Base-by-base conservation (phyloP, 768 basidiomycete species). In the Kwoniella botswanensis region DNA sequence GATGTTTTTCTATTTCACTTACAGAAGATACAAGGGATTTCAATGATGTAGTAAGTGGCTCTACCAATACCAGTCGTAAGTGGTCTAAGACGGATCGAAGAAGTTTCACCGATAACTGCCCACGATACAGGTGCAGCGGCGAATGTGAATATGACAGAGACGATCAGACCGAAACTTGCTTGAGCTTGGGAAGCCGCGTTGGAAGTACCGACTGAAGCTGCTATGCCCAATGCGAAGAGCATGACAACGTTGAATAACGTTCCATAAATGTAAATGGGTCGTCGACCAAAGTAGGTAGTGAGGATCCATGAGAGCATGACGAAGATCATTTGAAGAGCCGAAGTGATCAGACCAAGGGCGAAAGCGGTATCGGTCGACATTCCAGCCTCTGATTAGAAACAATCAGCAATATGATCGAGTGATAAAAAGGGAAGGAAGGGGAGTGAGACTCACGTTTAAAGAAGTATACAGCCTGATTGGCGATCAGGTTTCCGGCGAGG, bases 21-120 rank as follows among this genome's bases (percentile, higher is more conserved):
- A 74, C 66, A 67, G 72, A 76, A 76, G 72, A 75, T 76, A 58
- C 73, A 75, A 26, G 74, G 74, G 22, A 79, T 79, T 53, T 79
- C 72, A 63, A 76, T 59, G 63, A 81, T 74, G 73, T 81, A 79
- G 75, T 81, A 81, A 1, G 72, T 18, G 4, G 77, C 77, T 43
- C 80, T 74, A 46, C 78, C 80, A 65, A 81, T 67, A 68, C 78
- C 80, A 17, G 77, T 81, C 4, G 76, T 79, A 13, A 79, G 67
- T 11, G 80, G 73, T 50, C 78, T 67, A 12, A 79, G 72, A 17
- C 76, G 71, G 59, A 77, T 73, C 9, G 80, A 61, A 4, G 78
- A 79, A 44, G 78, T 81, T 56, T 79, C 80, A 17, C 62, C 73
- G 35, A 79, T 78, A 62, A 79, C 65, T 21, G 56, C 61, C 63